phyloP scores from a whole-genome alignment of 768 basidiomycete species.

The Mycena galopus region DNA sequence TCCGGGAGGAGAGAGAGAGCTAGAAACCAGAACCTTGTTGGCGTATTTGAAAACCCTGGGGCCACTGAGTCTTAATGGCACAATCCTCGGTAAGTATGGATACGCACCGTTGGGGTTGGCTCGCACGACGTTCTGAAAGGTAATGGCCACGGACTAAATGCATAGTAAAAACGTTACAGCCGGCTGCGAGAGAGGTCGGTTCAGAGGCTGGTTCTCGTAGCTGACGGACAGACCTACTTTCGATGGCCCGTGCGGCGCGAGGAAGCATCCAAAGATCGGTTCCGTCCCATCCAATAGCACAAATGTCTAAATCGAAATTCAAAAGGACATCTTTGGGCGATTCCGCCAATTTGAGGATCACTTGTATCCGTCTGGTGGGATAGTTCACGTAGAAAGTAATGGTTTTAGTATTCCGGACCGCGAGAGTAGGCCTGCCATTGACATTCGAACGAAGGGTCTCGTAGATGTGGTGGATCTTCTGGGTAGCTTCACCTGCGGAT shows the following conservation, averaged over 20 bases:
- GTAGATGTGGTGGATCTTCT: conserved; percentile 8
- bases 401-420: not conserved
- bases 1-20: not conserved
- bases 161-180: conserved; percentile 9
- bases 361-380: conserved; percentile 2
- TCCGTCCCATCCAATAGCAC: conserved; percentile 23
- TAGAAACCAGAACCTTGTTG: not conserved
- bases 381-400: conserved; percentile 16
- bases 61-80: no score
- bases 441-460: conserved; percentile 2
- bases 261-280: conserved; percentile 18
- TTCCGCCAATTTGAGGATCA: conserved; percentile 6
- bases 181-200: no score
- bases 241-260: conserved; percentile 12
- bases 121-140: not conserved
- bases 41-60: conserved; percentile 18
- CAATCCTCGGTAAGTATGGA: no score
- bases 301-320: conserved; percentile 20
- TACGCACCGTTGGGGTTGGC: conserved; percentile 4
- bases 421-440: not conserved
- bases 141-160: conserved; percentile 1
- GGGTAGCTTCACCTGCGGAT: not conserved
- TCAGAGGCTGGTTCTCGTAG: no score
- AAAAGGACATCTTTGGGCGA: not conserved
- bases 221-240: conserved; percentile 1